Percentiles rank a stretch among this genome's conserved stretches.
phyloP scores from a whole-genome alignment of 2,329 filamentous ascomycete species.

The Phaeomoniella chlamydospora region DNA sequence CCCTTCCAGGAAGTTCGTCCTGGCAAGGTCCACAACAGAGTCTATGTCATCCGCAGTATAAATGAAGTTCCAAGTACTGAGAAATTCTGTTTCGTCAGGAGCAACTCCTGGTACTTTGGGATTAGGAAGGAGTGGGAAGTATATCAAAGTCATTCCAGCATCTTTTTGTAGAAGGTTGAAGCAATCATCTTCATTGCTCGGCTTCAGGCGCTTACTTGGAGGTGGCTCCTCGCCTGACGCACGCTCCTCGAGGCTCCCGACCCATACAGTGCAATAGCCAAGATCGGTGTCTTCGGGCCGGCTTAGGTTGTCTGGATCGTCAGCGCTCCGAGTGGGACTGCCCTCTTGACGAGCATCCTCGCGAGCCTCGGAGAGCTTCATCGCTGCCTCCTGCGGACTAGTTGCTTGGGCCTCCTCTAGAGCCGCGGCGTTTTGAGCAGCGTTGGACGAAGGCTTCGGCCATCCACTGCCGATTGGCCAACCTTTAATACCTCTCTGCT shows the following conservation, averaged over 20 bases:
- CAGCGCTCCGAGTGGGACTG: slow-evolving; percentile 6
- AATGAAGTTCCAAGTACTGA: slow-evolving; percentile 96
- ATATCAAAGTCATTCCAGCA: slow-evolving; percentile 78
- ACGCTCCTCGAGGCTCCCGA: slow-evolving; percentile 68
- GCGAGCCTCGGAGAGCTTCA: slow-evolving; percentile 47
- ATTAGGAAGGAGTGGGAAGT: slow-evolving; percentile 81
- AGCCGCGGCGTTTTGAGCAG: slow-evolving; percentile 46
- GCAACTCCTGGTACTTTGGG: slow-evolving; percentile 63
- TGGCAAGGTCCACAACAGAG: slow-evolving; percentile 63
- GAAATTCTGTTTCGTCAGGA: slow-evolving; percentile 67
- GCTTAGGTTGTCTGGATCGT: slow-evolving; percentile 23
- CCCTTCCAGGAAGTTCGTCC: slow-evolving; percentile 77
- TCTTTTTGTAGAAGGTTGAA: slow-evolving; percentile 60
- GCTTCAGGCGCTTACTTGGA: slow-evolving; percentile 33
- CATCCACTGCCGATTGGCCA: slow-evolving; percentile 95
- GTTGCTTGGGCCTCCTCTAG: slow-evolving; percentile 54
- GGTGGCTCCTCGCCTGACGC: slow-evolving; percentile 39
- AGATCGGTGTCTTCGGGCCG: slow-evolving; percentile 42
- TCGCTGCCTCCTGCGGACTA: slow-evolving; percentile 44
- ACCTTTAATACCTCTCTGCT: slow-evolving; percentile 77
- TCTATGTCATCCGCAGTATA: slow-evolving; percentile 88
- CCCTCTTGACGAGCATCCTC: slow-evolving; percentile 16
- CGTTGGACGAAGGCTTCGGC: slow-evolving; percentile 50
- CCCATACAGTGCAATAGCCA: slow-evolving; percentile 89
- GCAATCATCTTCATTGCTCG: slow-evolving; percentile 36